Evolutionary conservation across 352 stramenopile species (phyloP).

Genomic region (Phytophthora citricola): DNA sequence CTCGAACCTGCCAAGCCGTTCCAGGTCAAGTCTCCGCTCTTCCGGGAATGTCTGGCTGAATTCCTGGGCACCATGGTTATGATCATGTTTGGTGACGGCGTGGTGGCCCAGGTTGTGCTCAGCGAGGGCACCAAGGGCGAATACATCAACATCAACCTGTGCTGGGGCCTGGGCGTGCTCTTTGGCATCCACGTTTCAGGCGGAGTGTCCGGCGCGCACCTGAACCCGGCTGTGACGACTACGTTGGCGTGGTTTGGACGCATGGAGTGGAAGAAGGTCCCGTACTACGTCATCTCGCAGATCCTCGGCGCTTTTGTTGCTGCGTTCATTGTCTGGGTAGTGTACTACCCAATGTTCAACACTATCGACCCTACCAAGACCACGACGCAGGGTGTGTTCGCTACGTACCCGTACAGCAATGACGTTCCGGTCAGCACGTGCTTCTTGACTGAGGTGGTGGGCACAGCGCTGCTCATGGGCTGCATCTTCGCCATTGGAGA

Average conservation of each 20-base stretch:
- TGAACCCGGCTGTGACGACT: slow-evolving; percentile 74
- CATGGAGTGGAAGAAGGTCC: slow-evolving; percentile 65
- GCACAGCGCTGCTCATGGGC: slow-evolving; percentile 61
- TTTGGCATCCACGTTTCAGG: slow-evolving; percentile 68
- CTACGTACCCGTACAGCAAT: slow-evolving; percentile 56
- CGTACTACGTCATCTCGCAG: slow-evolving; percentile 61
- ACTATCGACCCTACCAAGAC: slow-evolving; percentile 51
- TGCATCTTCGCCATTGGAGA: slow-evolving; percentile 71
- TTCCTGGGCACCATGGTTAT: slow-evolving; percentile 71
- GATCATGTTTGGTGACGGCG: slow-evolving; percentile 72
- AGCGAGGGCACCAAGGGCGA: slow-evolving; percentile 59
- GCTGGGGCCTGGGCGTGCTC: slow-evolving; percentile 78
- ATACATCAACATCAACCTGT: slow-evolving; percentile 75
- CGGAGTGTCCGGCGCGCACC: slow-evolving; percentile 63
- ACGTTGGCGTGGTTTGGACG: slow-evolving; percentile 55
- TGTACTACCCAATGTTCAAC: slow-evolving; percentile 66
- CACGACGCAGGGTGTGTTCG: slow-evolving; percentile 50
- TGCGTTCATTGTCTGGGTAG: slow-evolving; percentile 51
- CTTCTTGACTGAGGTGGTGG: slow-evolving; percentile 73
- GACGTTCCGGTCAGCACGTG: slow-evolving; percentile 44
- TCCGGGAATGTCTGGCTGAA: slow-evolving; percentile 67
- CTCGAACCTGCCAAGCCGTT: slow-evolving; percentile 38
- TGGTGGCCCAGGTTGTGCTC: slow-evolving; percentile 69
- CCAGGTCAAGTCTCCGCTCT: slow-evolving; percentile 46
- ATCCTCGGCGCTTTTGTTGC: slow-evolving; percentile 58